Evolutionary conservation across 2,329 filamentous ascomycete species (phyloP).

Genomic region (Penicillium sp.): DNA sequence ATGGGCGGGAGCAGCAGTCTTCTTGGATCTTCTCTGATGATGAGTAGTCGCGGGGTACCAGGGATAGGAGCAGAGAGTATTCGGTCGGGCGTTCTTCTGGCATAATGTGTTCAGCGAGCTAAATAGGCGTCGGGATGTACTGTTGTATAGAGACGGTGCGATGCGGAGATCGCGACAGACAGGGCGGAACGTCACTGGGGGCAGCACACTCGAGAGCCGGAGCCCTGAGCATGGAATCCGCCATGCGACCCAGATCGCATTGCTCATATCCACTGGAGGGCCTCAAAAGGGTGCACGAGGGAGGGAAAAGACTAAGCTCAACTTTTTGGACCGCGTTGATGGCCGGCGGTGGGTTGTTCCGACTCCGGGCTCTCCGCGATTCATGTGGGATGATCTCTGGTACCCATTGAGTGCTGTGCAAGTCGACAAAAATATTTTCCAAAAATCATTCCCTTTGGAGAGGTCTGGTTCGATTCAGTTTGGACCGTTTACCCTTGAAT

Average conservation of each 20-base stretch:
- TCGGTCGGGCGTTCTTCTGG: not conserved
- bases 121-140: conserved; percentile 13
- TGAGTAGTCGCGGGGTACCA: conserved; percentile 2
- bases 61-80: not conserved
- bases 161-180: conserved; percentile 22
- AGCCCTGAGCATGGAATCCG: conserved; percentile 40
- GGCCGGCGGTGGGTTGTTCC: not conserved
- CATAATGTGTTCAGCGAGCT: conserved; percentile 4
- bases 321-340: not conserved
- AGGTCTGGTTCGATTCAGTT: too few species aligned
- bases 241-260: conserved; percentile 43
- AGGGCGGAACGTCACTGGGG: conserved; percentile 20
- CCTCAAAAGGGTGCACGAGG: not conserved
- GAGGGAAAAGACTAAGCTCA: not conserved
- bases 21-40: conserved; percentile 19
- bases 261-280: conserved; percentile 40
- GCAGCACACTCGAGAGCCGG: conserved; percentile 25
- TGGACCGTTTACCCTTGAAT: too few species aligned
- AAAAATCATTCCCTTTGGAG: too few species aligned
- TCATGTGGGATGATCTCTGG: not conserved
- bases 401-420: not conserved
- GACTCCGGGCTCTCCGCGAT: not conserved
- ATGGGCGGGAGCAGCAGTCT: conserved; percentile 15
- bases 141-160: conserved; percentile 19
- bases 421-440: too few species aligned